Conservation (phyloP, 2,329 filamentous ascomycete genomes). For the Fusarium floridanum region DNA sequence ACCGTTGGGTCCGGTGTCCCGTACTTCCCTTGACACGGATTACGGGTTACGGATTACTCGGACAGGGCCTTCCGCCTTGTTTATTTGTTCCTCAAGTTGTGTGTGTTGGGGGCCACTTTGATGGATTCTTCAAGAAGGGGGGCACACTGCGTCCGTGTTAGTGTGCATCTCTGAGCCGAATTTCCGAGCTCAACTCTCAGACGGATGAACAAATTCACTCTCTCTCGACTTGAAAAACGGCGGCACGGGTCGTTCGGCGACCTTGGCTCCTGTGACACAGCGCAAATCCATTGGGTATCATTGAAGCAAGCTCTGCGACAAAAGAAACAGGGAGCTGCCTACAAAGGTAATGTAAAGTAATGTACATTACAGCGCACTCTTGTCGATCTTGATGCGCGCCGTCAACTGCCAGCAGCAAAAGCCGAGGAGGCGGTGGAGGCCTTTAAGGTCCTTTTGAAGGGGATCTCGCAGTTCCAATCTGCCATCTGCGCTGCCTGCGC, state of each 20-base stretch:
- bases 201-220: slow-evolving; percentile 5
- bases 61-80: background rate
- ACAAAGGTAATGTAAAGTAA: background rate
- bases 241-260: slow-evolving; percentile 24
- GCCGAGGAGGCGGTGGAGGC: slow-evolving; percentile 26
- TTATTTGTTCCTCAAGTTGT: background rate
- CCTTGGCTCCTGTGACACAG: slow-evolving; percentile 28
- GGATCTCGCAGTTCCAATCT: slow-evolving; percentile 1
- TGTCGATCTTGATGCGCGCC: slow-evolving; percentile 29
- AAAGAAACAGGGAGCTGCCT: slow-evolving; percentile 29
- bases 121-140: slow-evolving; percentile 10
- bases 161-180: slow-evolving; percentile 30
- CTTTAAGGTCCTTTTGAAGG: slow-evolving; percentile 13
- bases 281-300: slow-evolving; percentile 22
- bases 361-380: slow-evolving; percentile 11
- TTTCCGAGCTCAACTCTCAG: slow-evolving; percentile 31
- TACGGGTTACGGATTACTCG: background rate
- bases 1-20: background rate
- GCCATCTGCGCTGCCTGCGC: background rate
- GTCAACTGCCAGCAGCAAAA: slow-evolving; percentile 21
- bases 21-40: background rate
- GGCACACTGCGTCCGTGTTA: slow-evolving; percentile 15
- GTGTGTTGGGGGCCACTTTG: background rate
- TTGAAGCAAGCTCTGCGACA: slow-evolving; percentile 27
- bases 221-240: background rate